Conservation (phyloP, 139 green algal genomes). For the Chlamydomonas eustigma region DNA sequence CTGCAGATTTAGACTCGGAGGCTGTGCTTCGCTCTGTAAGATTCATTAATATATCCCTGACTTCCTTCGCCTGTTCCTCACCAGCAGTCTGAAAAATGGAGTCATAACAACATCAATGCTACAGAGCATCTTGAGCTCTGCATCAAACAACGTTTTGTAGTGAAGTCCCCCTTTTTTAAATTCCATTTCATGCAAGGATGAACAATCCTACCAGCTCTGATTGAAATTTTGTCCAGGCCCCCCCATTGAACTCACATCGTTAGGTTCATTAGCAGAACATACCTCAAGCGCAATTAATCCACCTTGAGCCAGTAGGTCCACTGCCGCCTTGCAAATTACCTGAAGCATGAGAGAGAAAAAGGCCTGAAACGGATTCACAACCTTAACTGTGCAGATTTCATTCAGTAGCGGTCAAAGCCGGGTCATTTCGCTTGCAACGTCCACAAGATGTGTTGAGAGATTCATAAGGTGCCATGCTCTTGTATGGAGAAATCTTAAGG, state of each 20-base stretch:
- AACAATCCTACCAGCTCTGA: background rate
- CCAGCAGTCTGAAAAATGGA: slow-evolving; percentile 53
- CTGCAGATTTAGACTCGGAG: background rate
- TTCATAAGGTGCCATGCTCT: background rate
- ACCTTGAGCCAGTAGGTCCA: slow-evolving; percentile 20
- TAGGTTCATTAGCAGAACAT: background rate
- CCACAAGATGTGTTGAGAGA: background rate
- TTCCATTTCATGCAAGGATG: background rate
- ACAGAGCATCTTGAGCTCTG: background rate
- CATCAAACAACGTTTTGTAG: background rate
- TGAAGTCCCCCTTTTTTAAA: background rate
- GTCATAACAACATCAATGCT: slow-evolving; percentile 5
- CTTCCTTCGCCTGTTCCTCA: slow-evolving; percentile 47
- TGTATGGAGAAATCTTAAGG: background rate
- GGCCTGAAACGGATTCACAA: background rate
- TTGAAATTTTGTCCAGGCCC: background rate
- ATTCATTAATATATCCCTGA: slow-evolving; percentile 37
- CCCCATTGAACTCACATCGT: background rate
- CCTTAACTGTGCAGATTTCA: background rate
- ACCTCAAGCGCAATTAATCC: slow-evolving; percentile 73
- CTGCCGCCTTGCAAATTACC: slow-evolving; percentile 16
- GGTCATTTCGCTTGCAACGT: background rate
- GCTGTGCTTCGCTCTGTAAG: background rate
- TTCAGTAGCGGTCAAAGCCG: background rate
- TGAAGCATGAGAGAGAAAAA: slow-evolving; percentile 3